A percentile compares a stretch with the other conserved stretches of the same genome.
phyloP scores from a whole-genome alignment of 2,329 filamentous ascomycete species.

The Penicillium decumbens region DNA sequence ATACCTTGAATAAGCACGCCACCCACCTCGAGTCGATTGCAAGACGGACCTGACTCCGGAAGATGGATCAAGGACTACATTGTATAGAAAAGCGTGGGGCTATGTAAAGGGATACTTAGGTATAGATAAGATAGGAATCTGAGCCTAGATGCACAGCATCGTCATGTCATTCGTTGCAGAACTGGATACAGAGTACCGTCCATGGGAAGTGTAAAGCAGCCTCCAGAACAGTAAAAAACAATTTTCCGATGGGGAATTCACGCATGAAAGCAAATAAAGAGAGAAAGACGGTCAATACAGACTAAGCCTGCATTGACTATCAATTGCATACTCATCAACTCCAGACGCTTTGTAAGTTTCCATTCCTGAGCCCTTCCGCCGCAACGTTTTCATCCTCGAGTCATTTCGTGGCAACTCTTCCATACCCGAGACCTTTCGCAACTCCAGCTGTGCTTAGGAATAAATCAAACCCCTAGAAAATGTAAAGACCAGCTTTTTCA shows the following conservation, averaged over 20 bases:
- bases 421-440: too few species aligned
- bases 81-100: not conserved
- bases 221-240: not conserved
- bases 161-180: not conserved
- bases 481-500: constrained; percentile 4
- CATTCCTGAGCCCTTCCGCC: too few species aligned
- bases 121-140: not conserved
- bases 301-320: not conserved
- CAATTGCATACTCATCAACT: constrained; percentile 2
- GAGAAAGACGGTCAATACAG: not conserved
- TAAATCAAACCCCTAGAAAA: too few species aligned
- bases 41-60: constrained; percentile 9
- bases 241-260: not conserved
- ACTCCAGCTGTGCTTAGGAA: too few species aligned
- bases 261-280: not conserved
- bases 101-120: not conserved
- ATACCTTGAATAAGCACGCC: constrained; percentile 6
- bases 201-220: not conserved
- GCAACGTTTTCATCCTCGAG: too few species aligned
- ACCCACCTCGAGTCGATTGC: constrained; percentile 12
- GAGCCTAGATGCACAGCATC: not conserved
- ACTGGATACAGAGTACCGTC: not conserved
- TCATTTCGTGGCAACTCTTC: too few species aligned
- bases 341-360: constrained; percentile 9
- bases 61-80: not conserved